These are phyloP conservation scores for Agastache rugosa DNA, from an alignment of 257 asterid genomes.

Conservation along the genomic window DNA sequence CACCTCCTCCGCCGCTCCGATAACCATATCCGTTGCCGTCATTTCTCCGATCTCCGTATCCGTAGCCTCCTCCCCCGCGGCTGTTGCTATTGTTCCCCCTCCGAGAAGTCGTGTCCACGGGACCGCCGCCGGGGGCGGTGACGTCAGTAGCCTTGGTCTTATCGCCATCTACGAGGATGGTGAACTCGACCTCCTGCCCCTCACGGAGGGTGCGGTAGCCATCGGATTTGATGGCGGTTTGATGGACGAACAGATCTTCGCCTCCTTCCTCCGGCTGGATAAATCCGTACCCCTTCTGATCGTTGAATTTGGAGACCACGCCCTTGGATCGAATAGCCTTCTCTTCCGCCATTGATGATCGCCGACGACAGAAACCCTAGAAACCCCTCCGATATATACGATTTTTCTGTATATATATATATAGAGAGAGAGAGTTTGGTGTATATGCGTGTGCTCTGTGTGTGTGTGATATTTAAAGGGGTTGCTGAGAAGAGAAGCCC, in stretches of 20 bases:
- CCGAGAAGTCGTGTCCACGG: constrained; percentile 40
- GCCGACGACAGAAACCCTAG: constrained; percentile 38
- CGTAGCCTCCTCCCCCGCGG: constrained; percentile 44
- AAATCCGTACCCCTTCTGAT: constrained; percentile 81
- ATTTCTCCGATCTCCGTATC: constrained; percentile 42
- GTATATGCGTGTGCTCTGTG: background rate
- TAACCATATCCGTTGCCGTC: constrained; percentile 46
- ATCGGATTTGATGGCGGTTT: constrained; percentile 77
- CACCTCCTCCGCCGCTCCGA: constrained; percentile 55
- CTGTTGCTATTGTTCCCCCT: constrained; percentile 38
- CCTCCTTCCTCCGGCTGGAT: constrained; percentile 76
- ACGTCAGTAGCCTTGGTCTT: constrained; percentile 75
- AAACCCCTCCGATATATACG: constrained; percentile 20
- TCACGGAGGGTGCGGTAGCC: constrained; percentile 73
- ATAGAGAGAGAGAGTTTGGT: background rate
- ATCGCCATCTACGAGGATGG: constrained; percentile 53
- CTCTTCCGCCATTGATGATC: constrained; percentile 70
- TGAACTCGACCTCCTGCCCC: constrained; percentile 86
- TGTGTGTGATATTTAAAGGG: constrained; percentile 20
- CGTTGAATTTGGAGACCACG: constrained; percentile 65
- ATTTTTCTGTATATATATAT: background rate
- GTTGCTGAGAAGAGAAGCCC: constrained; percentile 28
- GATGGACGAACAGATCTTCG: constrained; percentile 86
- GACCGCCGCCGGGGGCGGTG: constrained; percentile 70
- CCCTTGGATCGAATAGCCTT: constrained; percentile 60